These are phyloP conservation scores for Metarhizium brunneum DNA, from an alignment of 2,329 filamentous ascomycete species.

Conservation along the genomic window DNA sequence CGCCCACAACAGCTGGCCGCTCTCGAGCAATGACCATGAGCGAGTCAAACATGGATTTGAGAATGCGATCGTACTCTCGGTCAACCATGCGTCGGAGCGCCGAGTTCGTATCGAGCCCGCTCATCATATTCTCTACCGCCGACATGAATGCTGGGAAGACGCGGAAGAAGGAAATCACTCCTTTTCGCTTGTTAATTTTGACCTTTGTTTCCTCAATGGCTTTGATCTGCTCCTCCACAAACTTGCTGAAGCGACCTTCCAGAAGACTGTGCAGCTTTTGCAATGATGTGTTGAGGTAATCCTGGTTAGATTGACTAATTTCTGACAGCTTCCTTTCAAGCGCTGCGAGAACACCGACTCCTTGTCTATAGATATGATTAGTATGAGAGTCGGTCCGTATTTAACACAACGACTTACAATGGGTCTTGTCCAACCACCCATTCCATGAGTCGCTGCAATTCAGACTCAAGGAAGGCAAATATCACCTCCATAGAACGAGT, in stretches of 20 bases:
- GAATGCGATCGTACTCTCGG: slow-evolving; percentile 77
- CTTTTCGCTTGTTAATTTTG: slow-evolving; percentile 97
- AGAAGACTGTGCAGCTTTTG: slow-evolving; percentile 72
- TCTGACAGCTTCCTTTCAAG: slow-evolving; percentile 72
- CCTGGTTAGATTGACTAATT: slow-evolving; percentile 84
- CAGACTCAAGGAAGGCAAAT: slow-evolving; percentile 71
- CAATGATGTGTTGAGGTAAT: slow-evolving; percentile 72
- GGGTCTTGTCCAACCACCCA: slow-evolving; percentile 77
- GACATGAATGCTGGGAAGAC: slow-evolving; percentile 83
- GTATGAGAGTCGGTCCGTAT: not conserved
- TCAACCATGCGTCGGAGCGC: slow-evolving; percentile 71
- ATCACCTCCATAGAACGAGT: slow-evolving; percentile 84
- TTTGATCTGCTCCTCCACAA: slow-evolving; percentile 89
- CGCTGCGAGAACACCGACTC: slow-evolving; percentile 73
- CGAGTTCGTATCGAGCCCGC: slow-evolving; percentile 44
- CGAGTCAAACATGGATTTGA: slow-evolving; percentile 94
- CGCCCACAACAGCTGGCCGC: slow-evolving; percentile 44
- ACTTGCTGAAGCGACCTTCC: slow-evolving; percentile 70
- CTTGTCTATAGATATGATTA: slow-evolving; percentile 51
- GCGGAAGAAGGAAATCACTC: slow-evolving; percentile 90
- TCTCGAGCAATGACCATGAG: slow-evolving; percentile 84
- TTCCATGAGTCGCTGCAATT: slow-evolving; percentile 71
- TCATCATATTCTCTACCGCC: slow-evolving; percentile 76
- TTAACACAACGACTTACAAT: slow-evolving; percentile 48
- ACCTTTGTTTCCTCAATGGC: slow-evolving; percentile 98